Evolutionary conservation across 805 yeast species (phyloP).

Genomic region (Yamadazyma sp.): DNA sequence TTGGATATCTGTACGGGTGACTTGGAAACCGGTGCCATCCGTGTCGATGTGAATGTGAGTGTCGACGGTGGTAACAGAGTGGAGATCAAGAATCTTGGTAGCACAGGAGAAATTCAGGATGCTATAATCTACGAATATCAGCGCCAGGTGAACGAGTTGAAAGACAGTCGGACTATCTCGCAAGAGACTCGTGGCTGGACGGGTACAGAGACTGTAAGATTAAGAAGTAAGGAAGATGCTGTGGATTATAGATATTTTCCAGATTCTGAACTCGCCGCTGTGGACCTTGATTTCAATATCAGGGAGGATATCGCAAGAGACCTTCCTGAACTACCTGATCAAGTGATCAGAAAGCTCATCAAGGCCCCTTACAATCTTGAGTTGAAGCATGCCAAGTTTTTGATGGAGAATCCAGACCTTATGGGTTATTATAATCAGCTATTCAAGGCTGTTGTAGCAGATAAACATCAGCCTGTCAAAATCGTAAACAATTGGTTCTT

Average conservation of each 20-base stretch:
- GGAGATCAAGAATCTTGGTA: slow-evolving; percentile 87
- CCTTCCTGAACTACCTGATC: slow-evolving; percentile 66
- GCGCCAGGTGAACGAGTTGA: slow-evolving; percentile 60
- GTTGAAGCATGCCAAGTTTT: slow-evolving; percentile 72
- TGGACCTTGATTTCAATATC: slow-evolving; percentile 47
- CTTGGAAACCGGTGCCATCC: slow-evolving; percentile 89
- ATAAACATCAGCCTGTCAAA: slow-evolving; percentile 27
- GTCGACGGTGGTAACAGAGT: slow-evolving; percentile 71
- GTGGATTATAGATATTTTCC: slow-evolving; percentile 93
- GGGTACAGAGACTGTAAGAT: slow-evolving; percentile 63
- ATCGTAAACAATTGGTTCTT: slow-evolving; percentile 75
- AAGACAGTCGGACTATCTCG: slow-evolving; percentile 21
- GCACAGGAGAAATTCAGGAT: slow-evolving; percentile 72
- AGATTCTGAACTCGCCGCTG: slow-evolving; percentile 79
- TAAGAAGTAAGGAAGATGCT: slow-evolving; percentile 76
- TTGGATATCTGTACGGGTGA: slow-evolving; percentile 83
- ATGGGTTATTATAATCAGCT: slow-evolving; percentile 54
- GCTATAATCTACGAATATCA: slow-evolving; percentile 74
- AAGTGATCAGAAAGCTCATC: slow-evolving; percentile 46
- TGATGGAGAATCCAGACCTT: slow-evolving; percentile 51
- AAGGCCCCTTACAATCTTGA: slow-evolving; percentile 54
- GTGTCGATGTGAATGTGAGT: slow-evolving; percentile 93
- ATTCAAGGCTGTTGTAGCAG: slow-evolving; percentile 23
- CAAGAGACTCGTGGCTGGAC: slow-evolving; percentile 93
- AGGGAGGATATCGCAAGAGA: slow-evolving; percentile 37